Evolutionary conservation across 2,329 filamentous ascomycete species (phyloP).

Genomic region (Dactylellina sp.): DNA sequence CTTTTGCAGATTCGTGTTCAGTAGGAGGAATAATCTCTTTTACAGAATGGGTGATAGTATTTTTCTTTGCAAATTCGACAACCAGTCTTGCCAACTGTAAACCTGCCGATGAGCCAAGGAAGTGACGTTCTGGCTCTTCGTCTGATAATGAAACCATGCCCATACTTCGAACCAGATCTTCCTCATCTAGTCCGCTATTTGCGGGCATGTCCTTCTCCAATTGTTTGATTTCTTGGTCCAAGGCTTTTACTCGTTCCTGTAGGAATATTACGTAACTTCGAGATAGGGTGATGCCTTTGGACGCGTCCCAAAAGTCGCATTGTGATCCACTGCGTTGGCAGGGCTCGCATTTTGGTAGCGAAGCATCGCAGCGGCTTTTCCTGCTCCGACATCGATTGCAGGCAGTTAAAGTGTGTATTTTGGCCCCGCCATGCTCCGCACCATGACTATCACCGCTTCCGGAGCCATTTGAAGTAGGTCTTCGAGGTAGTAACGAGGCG

Average conservation of each 20-base stretch:
- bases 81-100: constrained; percentile 94
- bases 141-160: constrained; percentile 79
- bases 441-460: constrained; percentile 30
- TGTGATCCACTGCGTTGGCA: constrained; percentile 91
- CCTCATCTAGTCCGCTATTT: constrained; percentile 72
- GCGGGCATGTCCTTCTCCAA: constrained; percentile 72
- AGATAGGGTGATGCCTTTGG: constrained; percentile 85
- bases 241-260: constrained; percentile 82
- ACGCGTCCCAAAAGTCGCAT: constrained; percentile 95
- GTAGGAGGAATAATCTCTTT: constrained; percentile 70
- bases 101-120: constrained; percentile 91
- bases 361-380: constrained; percentile 95
- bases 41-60: constrained; percentile 89
- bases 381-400: constrained; percentile 70
- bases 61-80: constrained; percentile 96
- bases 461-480: constrained; percentile 38
- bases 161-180: constrained; percentile 87
- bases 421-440: constrained; percentile 33
- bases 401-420: constrained; percentile 66
- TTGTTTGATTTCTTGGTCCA: constrained; percentile 83
- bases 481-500: constrained; percentile 54
- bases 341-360: constrained; percentile 87
- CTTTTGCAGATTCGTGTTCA: constrained; percentile 47
- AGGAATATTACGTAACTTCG: constrained; percentile 92
- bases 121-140: constrained; percentile 77